Conservation (phyloP, 495 filamentous ascomycete genomes). For the Evernia prunastri region DNA sequence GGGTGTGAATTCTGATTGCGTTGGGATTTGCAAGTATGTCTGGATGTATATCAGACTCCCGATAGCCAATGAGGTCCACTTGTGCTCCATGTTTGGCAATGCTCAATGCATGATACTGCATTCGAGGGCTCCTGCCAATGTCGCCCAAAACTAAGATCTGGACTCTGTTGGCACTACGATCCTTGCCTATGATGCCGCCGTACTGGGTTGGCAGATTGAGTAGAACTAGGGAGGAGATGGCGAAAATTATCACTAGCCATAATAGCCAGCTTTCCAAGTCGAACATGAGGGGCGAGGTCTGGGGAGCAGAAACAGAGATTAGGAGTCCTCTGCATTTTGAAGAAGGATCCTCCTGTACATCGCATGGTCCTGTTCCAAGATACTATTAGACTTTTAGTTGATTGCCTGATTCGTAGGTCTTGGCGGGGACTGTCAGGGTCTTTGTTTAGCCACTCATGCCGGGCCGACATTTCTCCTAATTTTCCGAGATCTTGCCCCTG, state of each 20-base stretch:
- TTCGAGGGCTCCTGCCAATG: conserved; percentile 90
- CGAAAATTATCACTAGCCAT: conserved; percentile 42
- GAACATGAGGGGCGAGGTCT: conserved; percentile 11
- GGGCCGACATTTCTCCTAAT: background rate
- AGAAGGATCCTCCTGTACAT: background rate
- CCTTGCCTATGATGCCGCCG: conserved; percentile 23
- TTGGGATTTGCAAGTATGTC: conserved; percentile 57
- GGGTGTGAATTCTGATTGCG: conserved; percentile 58
- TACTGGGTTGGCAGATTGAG: conserved; percentile 48
- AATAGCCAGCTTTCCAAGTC: conserved; percentile 22
- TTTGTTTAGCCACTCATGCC: background rate
- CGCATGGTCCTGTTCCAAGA: background rate
- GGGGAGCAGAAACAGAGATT: background rate
- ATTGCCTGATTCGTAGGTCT: background rate
- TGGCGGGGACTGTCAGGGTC: background rate
- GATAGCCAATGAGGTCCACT: conserved; percentile 84
- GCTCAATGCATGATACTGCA: conserved; percentile 97
- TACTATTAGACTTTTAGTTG: background rate
- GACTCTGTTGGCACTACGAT: conserved; percentile 40
- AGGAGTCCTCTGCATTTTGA: conserved; percentile 8
- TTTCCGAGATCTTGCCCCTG: background rate
- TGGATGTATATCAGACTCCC: conserved; percentile 67
- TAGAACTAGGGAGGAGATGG: conserved; percentile 43
- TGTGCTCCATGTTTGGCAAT: conserved; percentile 74
- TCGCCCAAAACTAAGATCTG: conserved; percentile 97